Percentiles rank a stretch among this genome's conserved stretches.
Evolutionary conservation across 345 rosid species (phyloP).

Genomic region (Rhodomyrtus tomentosa): DNA sequence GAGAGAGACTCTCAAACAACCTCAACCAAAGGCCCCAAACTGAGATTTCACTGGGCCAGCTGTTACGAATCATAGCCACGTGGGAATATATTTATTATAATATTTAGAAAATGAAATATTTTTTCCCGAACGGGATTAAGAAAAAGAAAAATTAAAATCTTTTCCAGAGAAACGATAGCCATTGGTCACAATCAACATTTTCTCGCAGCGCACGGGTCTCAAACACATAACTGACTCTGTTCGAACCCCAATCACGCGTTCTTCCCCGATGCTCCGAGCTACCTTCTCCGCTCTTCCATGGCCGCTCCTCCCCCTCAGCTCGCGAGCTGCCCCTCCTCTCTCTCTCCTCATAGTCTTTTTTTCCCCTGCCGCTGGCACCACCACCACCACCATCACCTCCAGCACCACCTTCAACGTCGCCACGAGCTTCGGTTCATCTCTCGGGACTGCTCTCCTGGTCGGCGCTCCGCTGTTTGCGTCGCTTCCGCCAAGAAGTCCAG

Average conservation of each 20-base stretch:
- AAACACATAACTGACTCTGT: too few relatives aligned
- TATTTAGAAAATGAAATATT: too few relatives aligned
- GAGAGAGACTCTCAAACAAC: too few relatives aligned
- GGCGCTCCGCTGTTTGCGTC: not conserved
- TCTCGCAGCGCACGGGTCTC: too few relatives aligned
- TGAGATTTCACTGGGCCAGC: too few relatives aligned
- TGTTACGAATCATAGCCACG: too few relatives aligned
- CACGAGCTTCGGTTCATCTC: not conserved
- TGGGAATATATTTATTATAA: too few relatives aligned
- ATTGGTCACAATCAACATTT: too few relatives aligned
- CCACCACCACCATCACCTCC: not conserved
- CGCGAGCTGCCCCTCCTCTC: conserved; percentile 9
- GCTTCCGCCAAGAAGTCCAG: conserved; percentile 1
- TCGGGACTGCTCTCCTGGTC: not conserved
- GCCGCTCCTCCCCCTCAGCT: conserved; percentile 24
- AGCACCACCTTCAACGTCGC: not conserved
- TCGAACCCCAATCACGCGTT: not conserved
- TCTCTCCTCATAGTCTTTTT: conserved; percentile 13
- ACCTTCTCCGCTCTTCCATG: conserved; percentile 20
- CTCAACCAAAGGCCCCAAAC: too few relatives aligned
- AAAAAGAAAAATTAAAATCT: too few relatives aligned
- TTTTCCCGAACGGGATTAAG: too few relatives aligned
- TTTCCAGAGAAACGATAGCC: too few relatives aligned
- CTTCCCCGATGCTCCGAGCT: conserved; percentile 11
- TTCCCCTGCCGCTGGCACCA: conserved; percentile 5